phyloP scores from a whole-genome alignment of 179 eudicot genomes.

The Carnegiea gigantea region DNA sequence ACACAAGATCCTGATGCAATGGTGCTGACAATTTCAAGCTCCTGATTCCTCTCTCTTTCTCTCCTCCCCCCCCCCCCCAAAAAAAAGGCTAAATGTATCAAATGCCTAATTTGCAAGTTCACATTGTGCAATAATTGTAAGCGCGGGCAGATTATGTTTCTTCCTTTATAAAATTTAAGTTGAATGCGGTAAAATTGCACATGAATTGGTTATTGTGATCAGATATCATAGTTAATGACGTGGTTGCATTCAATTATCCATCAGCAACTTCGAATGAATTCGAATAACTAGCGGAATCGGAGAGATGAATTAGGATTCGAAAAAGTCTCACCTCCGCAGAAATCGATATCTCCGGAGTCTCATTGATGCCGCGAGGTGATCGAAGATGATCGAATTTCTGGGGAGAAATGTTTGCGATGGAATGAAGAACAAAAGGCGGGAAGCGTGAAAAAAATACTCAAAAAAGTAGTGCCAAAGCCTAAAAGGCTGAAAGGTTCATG shows the following conservation, averaged over 20 bases:
- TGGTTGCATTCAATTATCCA: neutral
- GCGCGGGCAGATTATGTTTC: neutral
- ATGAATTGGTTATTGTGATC: neutral
- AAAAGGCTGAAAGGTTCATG: no score
- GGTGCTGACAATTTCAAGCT: neutral
- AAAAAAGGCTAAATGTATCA: neutral
- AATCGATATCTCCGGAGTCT: neutral
- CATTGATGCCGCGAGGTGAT: neutral
- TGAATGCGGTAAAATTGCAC: neutral
- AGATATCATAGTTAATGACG: neutral
- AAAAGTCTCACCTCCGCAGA: conserved; percentile 14
- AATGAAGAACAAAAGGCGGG: neutral
- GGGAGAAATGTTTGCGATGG: no score
- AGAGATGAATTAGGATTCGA: conserved; percentile 15
- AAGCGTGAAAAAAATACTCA: neutral
- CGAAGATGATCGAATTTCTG: neutral
- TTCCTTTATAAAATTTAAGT: neutral
- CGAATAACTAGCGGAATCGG: neutral
- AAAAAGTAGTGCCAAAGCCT: no score
- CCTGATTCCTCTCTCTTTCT: neutral
- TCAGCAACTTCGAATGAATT: neutral
- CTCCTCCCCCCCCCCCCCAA: neutral
- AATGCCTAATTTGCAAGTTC: neutral
- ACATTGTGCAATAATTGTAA: neutral
- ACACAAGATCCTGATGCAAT: conserved; percentile 5